A percentile compares a stretch with the other conserved stretches of the same genome.
phyloP scores from a whole-genome alignment of 225 moss, liverwort and hornwort genomes.

The Lunularia cruciata region DNA sequence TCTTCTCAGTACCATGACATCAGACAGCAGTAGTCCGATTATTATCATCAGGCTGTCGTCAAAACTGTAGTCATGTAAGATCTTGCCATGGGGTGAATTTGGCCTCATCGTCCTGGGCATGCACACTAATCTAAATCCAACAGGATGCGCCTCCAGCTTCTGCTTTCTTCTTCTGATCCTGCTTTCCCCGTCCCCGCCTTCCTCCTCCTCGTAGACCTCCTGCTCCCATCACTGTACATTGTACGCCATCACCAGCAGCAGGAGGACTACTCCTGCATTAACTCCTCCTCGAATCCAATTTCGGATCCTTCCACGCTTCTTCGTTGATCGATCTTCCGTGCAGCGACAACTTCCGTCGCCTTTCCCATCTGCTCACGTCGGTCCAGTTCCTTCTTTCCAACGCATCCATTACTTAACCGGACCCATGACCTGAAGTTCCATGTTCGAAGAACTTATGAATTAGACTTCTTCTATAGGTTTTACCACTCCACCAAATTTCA shows the following conservation, averaged over 20 bases:
- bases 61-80: slow-evolving; percentile 2
- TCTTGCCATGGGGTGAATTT: not conserved
- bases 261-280: not conserved
- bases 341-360: too few relatives aligned
- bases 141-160: slow-evolving; percentile 3
- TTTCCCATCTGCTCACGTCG: too few relatives aligned
- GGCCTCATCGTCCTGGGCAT: not conserved
- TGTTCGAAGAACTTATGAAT: too few relatives aligned
- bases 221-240: not conserved
- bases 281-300: not conserved
- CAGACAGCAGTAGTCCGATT: not conserved
- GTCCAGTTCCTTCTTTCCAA: too few relatives aligned
- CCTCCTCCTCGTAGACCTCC: not conserved
- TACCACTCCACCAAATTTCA: too few relatives aligned
- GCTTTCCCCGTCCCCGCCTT: not conserved
- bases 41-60: slow-evolving; percentile 15
- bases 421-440: too few relatives aligned
- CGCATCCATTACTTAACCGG: too few relatives aligned
- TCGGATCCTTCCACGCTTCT: too few relatives aligned
- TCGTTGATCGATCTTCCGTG: too few relatives aligned
- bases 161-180: not conserved
- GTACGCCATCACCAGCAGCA: not conserved
- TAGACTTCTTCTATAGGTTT: too few relatives aligned
- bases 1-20: too few relatives aligned
- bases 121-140: slow-evolving; percentile 6